Percentiles rank a stretch among this genome's conserved stretches.
phyloP scores from a whole-genome alignment of 495 filamentous ascomycete species.

The Evernia prunastri region DNA sequence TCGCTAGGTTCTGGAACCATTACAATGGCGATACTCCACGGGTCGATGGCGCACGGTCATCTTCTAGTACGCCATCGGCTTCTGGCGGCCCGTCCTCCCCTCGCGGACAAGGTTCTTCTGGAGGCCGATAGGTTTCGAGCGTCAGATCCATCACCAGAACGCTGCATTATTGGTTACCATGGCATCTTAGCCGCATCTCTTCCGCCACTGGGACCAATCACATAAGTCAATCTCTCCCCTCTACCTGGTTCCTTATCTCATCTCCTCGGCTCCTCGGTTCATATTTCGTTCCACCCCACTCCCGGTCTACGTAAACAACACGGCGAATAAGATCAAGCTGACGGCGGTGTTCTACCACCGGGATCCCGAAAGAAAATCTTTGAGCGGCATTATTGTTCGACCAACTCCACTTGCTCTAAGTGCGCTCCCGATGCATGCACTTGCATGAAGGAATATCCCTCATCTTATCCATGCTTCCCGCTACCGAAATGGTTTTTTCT shows the following conservation, averaged over 20 bases:
- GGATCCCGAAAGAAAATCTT: background rate
- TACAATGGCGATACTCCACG: conserved; percentile 29
- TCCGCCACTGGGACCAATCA: conserved; percentile 3
- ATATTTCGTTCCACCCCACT: background rate
- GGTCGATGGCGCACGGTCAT: conserved; percentile 17
- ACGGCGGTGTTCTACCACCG: background rate
- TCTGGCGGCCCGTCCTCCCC: conserved; percentile 1
- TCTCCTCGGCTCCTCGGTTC: background rate
- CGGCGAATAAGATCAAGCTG: background rate
- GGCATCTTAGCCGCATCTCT: background rate
- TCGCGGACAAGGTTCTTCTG: background rate
- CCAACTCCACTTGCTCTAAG: background rate
- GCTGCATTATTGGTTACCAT: conserved; percentile 1
- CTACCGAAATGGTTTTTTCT: background rate
- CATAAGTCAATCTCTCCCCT: background rate
- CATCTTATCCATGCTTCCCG: background rate
- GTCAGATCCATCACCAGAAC: background rate
- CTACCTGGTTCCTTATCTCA: background rate
- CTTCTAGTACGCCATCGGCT: conserved; percentile 10
- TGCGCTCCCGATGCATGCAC: background rate
- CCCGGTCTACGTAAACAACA: background rate
- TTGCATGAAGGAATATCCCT: background rate
- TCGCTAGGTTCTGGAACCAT: conserved; percentile 46
- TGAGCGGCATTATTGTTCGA: background rate
- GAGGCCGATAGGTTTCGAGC: background rate